Base-by-base conservation (phyloP, 2,329 filamentous ascomycete genomes). In the Aspergillus alliaceus region DNA sequence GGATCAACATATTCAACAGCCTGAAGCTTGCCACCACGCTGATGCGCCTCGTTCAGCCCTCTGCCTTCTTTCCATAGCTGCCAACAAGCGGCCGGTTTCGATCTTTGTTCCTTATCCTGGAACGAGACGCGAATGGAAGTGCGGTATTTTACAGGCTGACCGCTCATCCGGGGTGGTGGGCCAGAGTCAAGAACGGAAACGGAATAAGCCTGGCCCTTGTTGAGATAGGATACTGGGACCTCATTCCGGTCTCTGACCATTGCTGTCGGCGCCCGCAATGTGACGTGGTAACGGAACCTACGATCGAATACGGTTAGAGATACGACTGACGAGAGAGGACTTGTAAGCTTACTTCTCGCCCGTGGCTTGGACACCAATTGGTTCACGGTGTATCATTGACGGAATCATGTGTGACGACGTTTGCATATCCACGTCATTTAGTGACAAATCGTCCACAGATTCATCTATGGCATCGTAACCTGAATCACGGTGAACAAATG, bases 121-220 rank as follows among this genome's bases (percentile, higher is more conserved):
- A 98, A 99, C 0, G 93, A 97, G 47, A 99, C 88, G n/a, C 95
- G 89, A 47, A 99, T 85, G 71, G 89, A 96, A 0, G 93, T 98
- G 54, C 95, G 86, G 71, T 97, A 97, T 63, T 84, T 89, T 14
- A 88, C 80, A 8, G 86, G 87, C 4, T 83, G 83, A 0, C 79
- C 73, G 32, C 84, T 77, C 2, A 85, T 82, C 4, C 87, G 76
- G 1, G 82, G 79, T 1, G 82, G 79, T 1, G 89, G 84, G 6
- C 82, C 80, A 0, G 90, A 95, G 70, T 99, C 95, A 47, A 90
- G 80, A 27, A 99, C 84, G 2, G 90, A 90, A 18, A 99, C 80
- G 0, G 90, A 90, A 72, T 99, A 99, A 15, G 92, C 91, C 72
- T 98, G 93, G 24, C 93, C 93, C 75, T 98, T 98, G 79, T 99